Conservation (phyloP, 805 yeast species). For the Candida endomychidarum region DNA sequence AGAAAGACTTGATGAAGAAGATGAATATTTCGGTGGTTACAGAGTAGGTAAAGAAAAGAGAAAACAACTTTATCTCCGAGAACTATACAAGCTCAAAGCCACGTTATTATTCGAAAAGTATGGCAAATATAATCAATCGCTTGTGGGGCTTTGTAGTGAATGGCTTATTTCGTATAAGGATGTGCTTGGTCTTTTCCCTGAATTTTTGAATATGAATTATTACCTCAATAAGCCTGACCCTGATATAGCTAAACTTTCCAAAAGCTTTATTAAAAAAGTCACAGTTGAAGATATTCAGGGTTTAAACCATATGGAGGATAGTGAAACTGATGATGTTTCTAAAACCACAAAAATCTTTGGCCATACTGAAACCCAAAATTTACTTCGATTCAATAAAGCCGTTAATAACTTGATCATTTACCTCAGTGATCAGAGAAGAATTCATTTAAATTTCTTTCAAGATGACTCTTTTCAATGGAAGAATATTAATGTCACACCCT, state of each 20-base stretch:
- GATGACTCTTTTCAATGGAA: slow-evolving; percentile 40
- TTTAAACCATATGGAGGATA: slow-evolving; percentile 3
- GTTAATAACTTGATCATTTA: slow-evolving; percentile 45
- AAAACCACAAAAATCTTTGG: slow-evolving; percentile 10
- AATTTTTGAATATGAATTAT: slow-evolving; percentile 30
- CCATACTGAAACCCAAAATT: slow-evolving; percentile 20
- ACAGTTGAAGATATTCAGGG: slow-evolving; percentile 14
- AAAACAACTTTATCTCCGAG: slow-evolving; percentile 35
- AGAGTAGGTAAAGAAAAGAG: slow-evolving; percentile 21
- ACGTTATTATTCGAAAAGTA: slow-evolving; percentile 32
- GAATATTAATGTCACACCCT: slow-evolving; percentile 41
- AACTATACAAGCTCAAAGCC: slow-evolving; percentile 35
- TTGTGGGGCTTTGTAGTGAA: slow-evolving; percentile 40
- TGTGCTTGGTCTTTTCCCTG: slow-evolving; percentile 38
- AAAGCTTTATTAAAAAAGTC: slow-evolving; percentile 13
- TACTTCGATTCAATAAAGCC: slow-evolving; percentile 32
- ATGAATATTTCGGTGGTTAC: slow-evolving; percentile 25
- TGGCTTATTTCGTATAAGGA: slow-evolving; percentile 40
- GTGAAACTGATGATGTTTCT: slow-evolving; percentile 12
- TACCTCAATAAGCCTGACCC: slow-evolving; percentile 6
- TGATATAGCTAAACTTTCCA: slow-evolving; percentile 6
- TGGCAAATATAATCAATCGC: slow-evolving; percentile 36
- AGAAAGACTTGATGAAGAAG: slow-evolving; percentile 22
- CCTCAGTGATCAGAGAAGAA: slow-evolving; percentile 54
- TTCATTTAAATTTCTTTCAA: slow-evolving; percentile 39